Percentiles rank a stretch among this genome's conserved stretches.
These are phyloP conservation scores for Chamaecyparis obtusa DNA, from an alignment of 75 land plant genomes.

Conservation along the genomic window DNA sequence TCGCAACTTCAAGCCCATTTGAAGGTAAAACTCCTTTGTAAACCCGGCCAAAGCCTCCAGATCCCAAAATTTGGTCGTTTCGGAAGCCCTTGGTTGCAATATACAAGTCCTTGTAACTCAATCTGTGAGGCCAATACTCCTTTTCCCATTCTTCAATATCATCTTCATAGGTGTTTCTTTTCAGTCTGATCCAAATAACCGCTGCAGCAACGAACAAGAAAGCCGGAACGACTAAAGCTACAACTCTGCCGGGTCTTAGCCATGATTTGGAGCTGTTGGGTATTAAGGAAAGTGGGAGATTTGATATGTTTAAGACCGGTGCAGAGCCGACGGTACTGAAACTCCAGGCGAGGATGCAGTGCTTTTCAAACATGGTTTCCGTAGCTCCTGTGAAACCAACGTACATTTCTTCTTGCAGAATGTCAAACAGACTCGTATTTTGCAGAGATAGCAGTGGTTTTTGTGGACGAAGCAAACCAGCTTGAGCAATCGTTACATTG, in stretches of 20 bases:
- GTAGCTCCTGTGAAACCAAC: not conserved
- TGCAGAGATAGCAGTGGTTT: too few species aligned
- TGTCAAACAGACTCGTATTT: too few species aligned
- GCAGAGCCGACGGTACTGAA: slow-evolving; percentile 8
- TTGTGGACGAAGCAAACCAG: too few species aligned
- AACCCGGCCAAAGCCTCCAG: not conserved
- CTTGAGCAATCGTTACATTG: too few species aligned
- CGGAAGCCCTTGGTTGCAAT: not conserved
- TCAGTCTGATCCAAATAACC: too few species aligned
- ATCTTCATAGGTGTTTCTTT: too few species aligned
- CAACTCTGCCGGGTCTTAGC: too few species aligned
- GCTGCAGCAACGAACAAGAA: too few species aligned
- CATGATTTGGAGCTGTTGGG: too few species aligned
- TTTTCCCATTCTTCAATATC: not conserved
- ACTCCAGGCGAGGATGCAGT: slow-evolving; percentile 19
- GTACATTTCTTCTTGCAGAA: too few species aligned
- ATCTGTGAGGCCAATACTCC: not conserved
- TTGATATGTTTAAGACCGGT: not conserved
- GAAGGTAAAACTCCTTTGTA: not conserved
- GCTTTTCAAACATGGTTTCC: slow-evolving; percentile 11
- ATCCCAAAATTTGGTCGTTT: not conserved
- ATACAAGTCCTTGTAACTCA: not conserved
- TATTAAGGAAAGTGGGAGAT: not conserved
- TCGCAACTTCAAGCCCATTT: not conserved
- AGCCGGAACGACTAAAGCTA: too few species aligned